These are phyloP conservation scores for Solanum rostratum DNA, from an alignment of 257 asterid species.

Conservation along the genomic window DNA sequence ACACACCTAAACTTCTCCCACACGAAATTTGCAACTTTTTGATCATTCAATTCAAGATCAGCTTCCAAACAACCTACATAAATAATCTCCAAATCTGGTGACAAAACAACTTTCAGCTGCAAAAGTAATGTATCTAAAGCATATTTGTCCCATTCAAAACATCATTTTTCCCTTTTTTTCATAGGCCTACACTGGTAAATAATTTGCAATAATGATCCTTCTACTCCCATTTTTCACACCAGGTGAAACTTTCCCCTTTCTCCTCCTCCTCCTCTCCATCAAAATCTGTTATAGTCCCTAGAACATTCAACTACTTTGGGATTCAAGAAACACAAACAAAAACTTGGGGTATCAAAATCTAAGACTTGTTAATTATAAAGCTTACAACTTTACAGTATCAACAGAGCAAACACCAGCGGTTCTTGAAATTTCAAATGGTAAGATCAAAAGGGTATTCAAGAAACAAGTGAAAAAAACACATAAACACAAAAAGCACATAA, in stretches of 20 bases:
- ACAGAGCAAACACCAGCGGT: neutral
- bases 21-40: conserved; percentile 50
- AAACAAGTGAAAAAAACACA: neutral
- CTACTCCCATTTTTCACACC: conserved; percentile 5
- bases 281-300: conserved; percentile 49
- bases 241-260: neutral
- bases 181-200: conserved; percentile 46
- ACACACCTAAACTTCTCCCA: conserved; percentile 64
- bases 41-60: conserved; percentile 45
- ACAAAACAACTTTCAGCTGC: conserved; percentile 55
- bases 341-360: neutral
- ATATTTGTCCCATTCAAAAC: conserved; percentile 61
- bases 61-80: conserved; percentile 54
- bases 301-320: conserved; percentile 52
- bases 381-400: neutral
- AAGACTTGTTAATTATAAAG: neutral
- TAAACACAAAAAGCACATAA: neutral
- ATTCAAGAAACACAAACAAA: conserved; percentile 16
- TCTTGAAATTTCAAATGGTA: neutral
- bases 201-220: conserved; percentile 56
- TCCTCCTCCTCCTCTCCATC: conserved; percentile 8
- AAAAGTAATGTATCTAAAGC: conserved; percentile 49
- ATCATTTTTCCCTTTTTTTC: conserved; percentile 25
- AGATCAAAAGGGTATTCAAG: neutral
- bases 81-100: conserved; percentile 44